Conservation (phyloP, 768 basidiomycete species). For the Pholiota conissans region DNA sequence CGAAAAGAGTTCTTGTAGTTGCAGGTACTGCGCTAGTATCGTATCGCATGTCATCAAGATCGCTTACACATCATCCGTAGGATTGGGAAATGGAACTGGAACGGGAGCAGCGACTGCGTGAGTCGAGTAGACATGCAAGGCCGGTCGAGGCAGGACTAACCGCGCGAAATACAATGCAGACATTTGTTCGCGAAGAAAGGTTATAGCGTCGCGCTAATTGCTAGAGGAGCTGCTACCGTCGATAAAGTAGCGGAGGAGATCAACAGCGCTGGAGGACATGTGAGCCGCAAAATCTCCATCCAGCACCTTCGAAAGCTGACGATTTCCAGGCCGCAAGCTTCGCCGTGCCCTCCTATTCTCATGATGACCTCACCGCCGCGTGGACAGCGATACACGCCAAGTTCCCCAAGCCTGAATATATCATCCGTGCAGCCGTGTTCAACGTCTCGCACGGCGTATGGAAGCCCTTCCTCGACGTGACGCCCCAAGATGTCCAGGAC, state of each 20-base stretch:
- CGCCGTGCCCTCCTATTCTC: conserved; percentile 49
- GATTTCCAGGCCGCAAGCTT: conserved; percentile 53
- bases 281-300: conserved; percentile 19
- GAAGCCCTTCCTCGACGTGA: conserved; percentile 69
- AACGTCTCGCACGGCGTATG: conserved; percentile 59
- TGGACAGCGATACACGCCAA: conserved; percentile 46
- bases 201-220: conserved; percentile 67
- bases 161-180: too few relatives aligned
- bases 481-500: conserved; percentile 53
- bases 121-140: conserved; percentile 15
- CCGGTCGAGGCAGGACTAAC: too few relatives aligned
- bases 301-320: neutral
- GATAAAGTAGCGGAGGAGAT: conserved; percentile 54
- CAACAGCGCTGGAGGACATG: conserved; percentile 58
- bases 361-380: conserved; percentile 48
- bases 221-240: conserved; percentile 54
- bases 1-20: conserved; percentile 56
- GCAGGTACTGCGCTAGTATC: conserved; percentile 36
- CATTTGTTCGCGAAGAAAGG: conserved; percentile 62
- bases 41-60: neutral
- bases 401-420: conserved; percentile 48
- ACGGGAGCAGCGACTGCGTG: conserved; percentile 64
- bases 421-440: conserved; percentile 62
- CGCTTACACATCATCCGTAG: conserved; percentile 17
- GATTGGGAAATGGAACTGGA: conserved; percentile 46